Percentiles rank a stretch among this genome's conserved stretches.
phyloP scores from a whole-genome alignment of 352 stramenopile species.

The Globisporangium canariense region DNA sequence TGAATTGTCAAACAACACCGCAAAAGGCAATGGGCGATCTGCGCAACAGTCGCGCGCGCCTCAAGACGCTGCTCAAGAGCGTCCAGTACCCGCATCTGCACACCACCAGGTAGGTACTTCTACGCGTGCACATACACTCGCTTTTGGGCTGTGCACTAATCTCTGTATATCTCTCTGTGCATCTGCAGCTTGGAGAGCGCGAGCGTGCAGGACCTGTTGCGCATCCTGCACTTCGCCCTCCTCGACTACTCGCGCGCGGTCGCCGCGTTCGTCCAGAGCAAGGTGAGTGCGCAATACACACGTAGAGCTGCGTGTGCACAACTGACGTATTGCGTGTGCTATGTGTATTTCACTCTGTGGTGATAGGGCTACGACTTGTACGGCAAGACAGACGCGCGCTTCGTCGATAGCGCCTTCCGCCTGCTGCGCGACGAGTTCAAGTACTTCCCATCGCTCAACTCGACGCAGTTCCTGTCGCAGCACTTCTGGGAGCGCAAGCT shows the following conservation, averaged over 20 bases:
- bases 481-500: constrained; percentile 65
- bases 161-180: not conserved
- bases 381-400: constrained; percentile 74
- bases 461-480: constrained; percentile 56
- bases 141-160: not conserved
- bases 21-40: constrained; percentile 32
- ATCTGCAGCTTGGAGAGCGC: constrained; percentile 27
- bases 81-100: constrained; percentile 48
- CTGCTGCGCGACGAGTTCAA: constrained; percentile 70
- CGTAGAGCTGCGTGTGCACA: not conserved
- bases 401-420: constrained; percentile 71
- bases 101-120: constrained; percentile 31
- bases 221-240: constrained; percentile 62
- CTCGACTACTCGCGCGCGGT: constrained; percentile 75
- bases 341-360: not conserved
- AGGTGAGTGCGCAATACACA: constrained; percentile 14
- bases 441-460: constrained; percentile 62
- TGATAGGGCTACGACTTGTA: constrained; percentile 62
- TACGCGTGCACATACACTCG: not conserved
- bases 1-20: constrained; percentile 7
- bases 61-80: constrained; percentile 51
- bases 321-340: not conserved
- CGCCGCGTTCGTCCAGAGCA: constrained; percentile 44
- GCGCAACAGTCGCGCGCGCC: constrained; percentile 53
- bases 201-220: constrained; percentile 51